phyloP scores from a whole-genome alignment of 495 filamentous ascomycete species.

The Aspergillus hancockii region DNA sequence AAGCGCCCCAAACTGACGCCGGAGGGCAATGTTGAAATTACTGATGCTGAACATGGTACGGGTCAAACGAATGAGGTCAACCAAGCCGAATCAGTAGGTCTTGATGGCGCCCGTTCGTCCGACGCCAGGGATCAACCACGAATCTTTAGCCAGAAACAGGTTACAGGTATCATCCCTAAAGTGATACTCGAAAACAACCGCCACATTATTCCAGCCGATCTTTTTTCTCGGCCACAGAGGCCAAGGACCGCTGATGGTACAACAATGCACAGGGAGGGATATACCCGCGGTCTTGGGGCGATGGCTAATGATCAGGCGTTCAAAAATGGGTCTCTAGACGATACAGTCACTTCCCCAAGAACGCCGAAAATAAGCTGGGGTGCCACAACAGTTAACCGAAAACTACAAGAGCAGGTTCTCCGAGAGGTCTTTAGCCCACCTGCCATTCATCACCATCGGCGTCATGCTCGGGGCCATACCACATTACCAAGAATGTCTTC shows the following conservation, averaged over 20 bases:
- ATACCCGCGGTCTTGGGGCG: slow-evolving; percentile 18
- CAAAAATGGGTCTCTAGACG: slow-evolving; percentile 11
- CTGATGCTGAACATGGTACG: slow-evolving; percentile 12
- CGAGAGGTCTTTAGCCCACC: slow-evolving; percentile 91
- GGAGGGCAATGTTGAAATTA: slow-evolving; percentile 29
- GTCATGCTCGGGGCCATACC: slow-evolving; percentile 63
- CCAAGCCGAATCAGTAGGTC: slow-evolving; percentile 22
- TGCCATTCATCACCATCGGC: slow-evolving; percentile 66
- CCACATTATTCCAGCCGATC: slow-evolving; percentile 86
- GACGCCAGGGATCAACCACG: slow-evolving; percentile 50
- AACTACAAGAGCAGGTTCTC: slow-evolving; percentile 86
- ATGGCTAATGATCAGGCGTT: slow-evolving; percentile 8
- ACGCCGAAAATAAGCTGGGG: slow-evolving; percentile 75
- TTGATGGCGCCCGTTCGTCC: slow-evolving; percentile 15
- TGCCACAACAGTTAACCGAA: slow-evolving; percentile 89
- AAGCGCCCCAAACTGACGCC: slow-evolving; percentile 63
- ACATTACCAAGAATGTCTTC: slow-evolving; percentile 48
- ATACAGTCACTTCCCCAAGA: slow-evolving; percentile 8
- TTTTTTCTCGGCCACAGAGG: slow-evolving; percentile 54
- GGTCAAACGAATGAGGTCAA: slow-evolving; percentile 19
- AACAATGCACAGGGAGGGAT: slow-evolving; percentile 19
- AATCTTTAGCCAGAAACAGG: slow-evolving; percentile 79
- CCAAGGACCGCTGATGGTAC: slow-evolving; percentile 31
- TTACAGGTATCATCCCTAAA: slow-evolving; percentile 69
- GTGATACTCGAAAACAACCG: slow-evolving; percentile 95